phyloP scores from a whole-genome alignment of 805 yeast genomes.

The Ogataea salicorniae region DNA sequence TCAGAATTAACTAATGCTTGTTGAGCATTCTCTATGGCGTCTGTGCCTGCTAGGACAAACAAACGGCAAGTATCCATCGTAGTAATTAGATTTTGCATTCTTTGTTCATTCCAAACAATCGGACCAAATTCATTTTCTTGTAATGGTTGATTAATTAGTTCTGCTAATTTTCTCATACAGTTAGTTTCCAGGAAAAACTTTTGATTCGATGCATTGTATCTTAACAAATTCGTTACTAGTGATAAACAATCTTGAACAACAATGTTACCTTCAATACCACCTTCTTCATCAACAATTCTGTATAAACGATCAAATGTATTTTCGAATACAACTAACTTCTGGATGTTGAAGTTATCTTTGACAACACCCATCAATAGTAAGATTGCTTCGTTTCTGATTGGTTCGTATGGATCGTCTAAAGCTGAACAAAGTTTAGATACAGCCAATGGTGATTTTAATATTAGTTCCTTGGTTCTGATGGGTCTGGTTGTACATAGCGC shows the following conservation, averaged over 20 bases:
- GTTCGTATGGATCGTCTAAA: constrained; percentile 67
- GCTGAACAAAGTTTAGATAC: constrained; percentile 65
- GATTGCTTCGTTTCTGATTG: constrained; percentile 83
- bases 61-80: constrained; percentile 68
- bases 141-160: constrained; percentile 58
- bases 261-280: constrained; percentile 82
- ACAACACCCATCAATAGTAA: constrained; percentile 78
- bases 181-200: constrained; percentile 82
- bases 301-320: constrained; percentile 82
- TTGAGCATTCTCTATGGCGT: constrained; percentile 59
- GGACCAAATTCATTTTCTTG: constrained; percentile 35
- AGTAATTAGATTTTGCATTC: constrained; percentile 58
- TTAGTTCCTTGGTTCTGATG: constrained; percentile 62
- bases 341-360: constrained; percentile 77
- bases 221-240: constrained; percentile 63
- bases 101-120: constrained; percentile 74
- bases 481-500: constrained; percentile 79
- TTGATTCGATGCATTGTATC: constrained; percentile 86
- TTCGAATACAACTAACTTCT: constrained; percentile 90
- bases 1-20: constrained; percentile 52
- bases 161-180: constrained; percentile 61
- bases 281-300: constrained; percentile 77
- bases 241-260: constrained; percentile 89
- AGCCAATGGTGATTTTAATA: constrained; percentile 72
- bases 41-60: constrained; percentile 70